phyloP scores from a whole-genome alignment of 1,284 basidiomycete species.

The Farysia itapuensis region DNA sequence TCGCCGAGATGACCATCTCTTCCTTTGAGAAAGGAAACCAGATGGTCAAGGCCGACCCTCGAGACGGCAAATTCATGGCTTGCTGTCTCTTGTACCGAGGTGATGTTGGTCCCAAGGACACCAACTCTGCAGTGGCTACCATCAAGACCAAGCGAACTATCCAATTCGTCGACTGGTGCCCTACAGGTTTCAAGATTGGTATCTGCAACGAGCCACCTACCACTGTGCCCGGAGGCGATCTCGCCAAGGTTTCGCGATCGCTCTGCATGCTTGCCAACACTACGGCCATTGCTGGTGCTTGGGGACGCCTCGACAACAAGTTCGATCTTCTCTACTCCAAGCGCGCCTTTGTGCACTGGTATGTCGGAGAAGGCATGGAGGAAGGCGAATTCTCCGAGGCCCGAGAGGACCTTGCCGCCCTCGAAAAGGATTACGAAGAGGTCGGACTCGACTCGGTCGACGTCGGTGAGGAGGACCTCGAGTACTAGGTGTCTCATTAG shows the following conservation, averaged over 20 bases:
- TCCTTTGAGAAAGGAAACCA: constrained; percentile 98
- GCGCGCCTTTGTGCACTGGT: constrained; percentile 62
- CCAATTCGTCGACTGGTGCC: constrained; percentile 95
- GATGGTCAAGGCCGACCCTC: constrained; percentile 70
- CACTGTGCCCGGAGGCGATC: constrained; percentile 80
- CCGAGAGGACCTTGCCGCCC: constrained; percentile 91
- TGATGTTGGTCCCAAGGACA: constrained; percentile 96
- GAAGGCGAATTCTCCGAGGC: constrained; percentile 98
- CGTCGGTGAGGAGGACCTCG: constrained; percentile 69
- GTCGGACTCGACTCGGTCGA: constrained; percentile 89
- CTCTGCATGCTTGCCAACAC: constrained; percentile 97
- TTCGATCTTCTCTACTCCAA: constrained; percentile 81
- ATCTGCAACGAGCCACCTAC: constrained; percentile 95
- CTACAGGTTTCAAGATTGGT: constrained; percentile 92
- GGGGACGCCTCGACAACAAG: constrained; percentile 96
- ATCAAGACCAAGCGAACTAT: constrained; percentile 82
- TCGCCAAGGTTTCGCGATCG: constrained; percentile 89
- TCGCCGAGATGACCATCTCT: constrained; percentile 96
- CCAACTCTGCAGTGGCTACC: constrained; percentile 84
- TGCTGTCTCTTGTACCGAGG: constrained; percentile 70
- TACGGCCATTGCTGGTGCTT: constrained; percentile 89
- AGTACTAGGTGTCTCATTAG: constrained; percentile 50
- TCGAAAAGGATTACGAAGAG: constrained; percentile 72
- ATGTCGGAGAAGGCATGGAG: constrained; percentile 97
- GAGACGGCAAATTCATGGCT: constrained; percentile 79